These are phyloP conservation scores for Pichia scutulata DNA, from an alignment of 805 yeast species.

Conservation along the genomic window DNA sequence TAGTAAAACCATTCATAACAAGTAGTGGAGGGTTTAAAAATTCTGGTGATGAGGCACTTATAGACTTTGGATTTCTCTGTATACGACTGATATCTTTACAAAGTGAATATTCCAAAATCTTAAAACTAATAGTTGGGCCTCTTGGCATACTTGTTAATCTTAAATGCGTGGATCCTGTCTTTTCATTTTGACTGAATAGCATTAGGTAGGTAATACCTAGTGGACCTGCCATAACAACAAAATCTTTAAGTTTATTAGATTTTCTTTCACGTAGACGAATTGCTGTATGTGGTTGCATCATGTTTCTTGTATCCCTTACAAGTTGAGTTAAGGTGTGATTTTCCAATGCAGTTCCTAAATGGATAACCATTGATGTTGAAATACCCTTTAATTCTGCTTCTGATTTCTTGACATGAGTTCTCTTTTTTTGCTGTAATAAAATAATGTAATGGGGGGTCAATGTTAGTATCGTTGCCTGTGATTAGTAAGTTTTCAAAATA, in stretches of 20 bases:
- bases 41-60: slow-evolving; percentile 56
- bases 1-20: slow-evolving; percentile 85
- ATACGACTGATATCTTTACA: slow-evolving; percentile 69
- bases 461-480: not conserved
- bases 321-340: slow-evolving; percentile 80
- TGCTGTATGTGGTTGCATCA: slow-evolving; percentile 97
- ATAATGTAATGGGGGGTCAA: not conserved
- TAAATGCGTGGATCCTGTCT: slow-evolving; percentile 71
- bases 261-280: slow-evolving; percentile 79
- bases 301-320: slow-evolving; percentile 76
- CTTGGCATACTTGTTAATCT: slow-evolving; percentile 83
- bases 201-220: slow-evolving; percentile 85
- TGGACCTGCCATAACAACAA: slow-evolving; percentile 98
- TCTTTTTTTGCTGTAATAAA: slow-evolving; percentile 50
- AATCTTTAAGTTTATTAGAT: slow-evolving; percentile 81
- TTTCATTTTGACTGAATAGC: slow-evolving; percentile 74
- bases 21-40: slow-evolving; percentile 77
- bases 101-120: slow-evolving; percentile 67
- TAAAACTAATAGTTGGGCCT: slow-evolving; percentile 90
- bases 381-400: slow-evolving; percentile 65
- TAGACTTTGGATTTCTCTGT: slow-evolving; percentile 71
- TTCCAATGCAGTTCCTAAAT: slow-evolving; percentile 65
- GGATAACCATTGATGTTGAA: slow-evolving; percentile 91
- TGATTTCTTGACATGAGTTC: slow-evolving; percentile 69
- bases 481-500: too few species aligned